Evolutionary conservation across 2,329 filamentous ascomycete species (phyloP), one percentile per base, ranked within the genome.

Genomic region (Atkinsonella hypoxylon): DNA sequence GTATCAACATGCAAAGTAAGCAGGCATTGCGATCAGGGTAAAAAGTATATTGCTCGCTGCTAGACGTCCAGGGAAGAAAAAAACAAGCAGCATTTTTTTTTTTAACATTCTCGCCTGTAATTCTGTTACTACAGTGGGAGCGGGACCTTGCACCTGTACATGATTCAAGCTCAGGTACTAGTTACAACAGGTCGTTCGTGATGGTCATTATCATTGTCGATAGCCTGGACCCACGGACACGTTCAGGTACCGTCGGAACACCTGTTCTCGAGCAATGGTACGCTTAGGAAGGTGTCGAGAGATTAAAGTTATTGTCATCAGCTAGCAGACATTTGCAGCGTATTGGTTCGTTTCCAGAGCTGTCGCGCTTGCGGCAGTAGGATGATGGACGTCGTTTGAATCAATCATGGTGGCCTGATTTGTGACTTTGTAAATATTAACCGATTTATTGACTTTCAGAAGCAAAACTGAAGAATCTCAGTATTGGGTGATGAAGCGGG

Each of bases 171-270:
- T 3, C n/a, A 26, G 45, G 18, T 40, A 26, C 11, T 10, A 18
- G 5, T 9, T 39, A 18, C 9, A 12, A 42, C 10, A 8, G 38
- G 11, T 26, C 47, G 47, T 36, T 49, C 41, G 41, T 39, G 41
- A 49, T 49, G 41, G 40, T 18, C 12, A 31, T 17, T 20, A 30
- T 18, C 12, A 31, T 17, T 20, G 45, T 26, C 30, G 50, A 51
- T 47, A 45, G 50, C 50, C 45, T 48, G 50, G 26, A 51, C 50
- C 45, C 31, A 45, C 15, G 31, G 31, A n/a, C 13, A 36, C 39
- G 40, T 26, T 6, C 22, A 26, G 18, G 36, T 44, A 39, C 49
- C 44, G 26, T 7, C 30, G 30, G 7, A 41, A 30, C 45, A 32
- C 8, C 18, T 17, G 15, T 41, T 15, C 6, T 40, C 10, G 15